Conservation (phyloP, 2,329 filamentous ascomycete species). For the Cladophialophora yegresii region DNA sequence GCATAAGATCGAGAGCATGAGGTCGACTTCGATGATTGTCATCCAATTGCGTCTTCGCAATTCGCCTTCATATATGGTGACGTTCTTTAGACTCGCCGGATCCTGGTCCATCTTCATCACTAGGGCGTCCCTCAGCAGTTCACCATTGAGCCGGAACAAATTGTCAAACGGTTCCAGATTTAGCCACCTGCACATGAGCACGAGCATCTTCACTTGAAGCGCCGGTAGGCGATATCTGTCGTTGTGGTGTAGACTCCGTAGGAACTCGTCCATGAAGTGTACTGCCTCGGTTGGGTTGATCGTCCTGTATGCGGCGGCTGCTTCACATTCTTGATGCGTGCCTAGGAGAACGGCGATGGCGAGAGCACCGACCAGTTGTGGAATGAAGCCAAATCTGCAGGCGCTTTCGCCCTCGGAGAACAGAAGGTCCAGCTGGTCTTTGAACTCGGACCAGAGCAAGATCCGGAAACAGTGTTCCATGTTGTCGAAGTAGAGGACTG, state of each 20-base stretch:
- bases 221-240: constrained; percentile 28
- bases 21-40: constrained; percentile 39
- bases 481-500: constrained; percentile 35
- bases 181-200: constrained; percentile 31
- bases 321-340: constrained; percentile 31
- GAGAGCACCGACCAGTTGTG: constrained; percentile 32
- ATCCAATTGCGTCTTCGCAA: constrained; percentile 40
- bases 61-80: constrained; percentile 36
- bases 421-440: constrained; percentile 25
- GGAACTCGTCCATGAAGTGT: constrained; percentile 28
- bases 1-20: constrained; percentile 37
- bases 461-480: constrained; percentile 36
- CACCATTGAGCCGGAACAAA: constrained; percentile 30
- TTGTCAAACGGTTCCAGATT: constrained; percentile 24
- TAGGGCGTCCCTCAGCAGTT: constrained; percentile 31
- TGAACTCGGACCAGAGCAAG: constrained; percentile 30
- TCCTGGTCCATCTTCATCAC: constrained; percentile 33
- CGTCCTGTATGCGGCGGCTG: constrained; percentile 18
- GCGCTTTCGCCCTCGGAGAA: constrained; percentile 27
- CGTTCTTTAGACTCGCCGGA: constrained; percentile 14
- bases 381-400: constrained; percentile 30
- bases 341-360: constrained; percentile 27
- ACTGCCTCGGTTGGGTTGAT: constrained; percentile 22
- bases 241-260: constrained; percentile 9
- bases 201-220: constrained; percentile 32